A percentile compares a stretch with the other conserved stretches of the same genome.
These are phyloP conservation scores for Dunaliella primolecta DNA, from an alignment of 139 green algal species.

Conservation along the genomic window DNA sequence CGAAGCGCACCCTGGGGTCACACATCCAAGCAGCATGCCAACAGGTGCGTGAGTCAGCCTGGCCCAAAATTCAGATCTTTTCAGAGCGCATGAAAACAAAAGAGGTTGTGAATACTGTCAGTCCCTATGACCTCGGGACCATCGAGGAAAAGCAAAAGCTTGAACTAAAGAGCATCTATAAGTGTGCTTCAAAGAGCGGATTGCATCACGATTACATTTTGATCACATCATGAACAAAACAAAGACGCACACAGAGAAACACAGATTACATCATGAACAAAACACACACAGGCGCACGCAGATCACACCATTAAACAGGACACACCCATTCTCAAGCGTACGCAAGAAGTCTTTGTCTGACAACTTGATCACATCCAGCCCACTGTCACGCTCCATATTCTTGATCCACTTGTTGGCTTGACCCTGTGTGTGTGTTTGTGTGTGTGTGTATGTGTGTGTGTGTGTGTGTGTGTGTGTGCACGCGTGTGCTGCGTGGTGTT, in stretches of 20 bases:
- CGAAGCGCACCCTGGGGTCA: conserved; percentile 37
- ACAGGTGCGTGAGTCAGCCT: not conserved
- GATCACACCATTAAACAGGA: conserved; percentile 10
- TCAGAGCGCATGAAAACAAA: not conserved
- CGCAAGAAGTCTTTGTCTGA: conserved; percentile 73
- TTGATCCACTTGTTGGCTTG: conserved; percentile 84
- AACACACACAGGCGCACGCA: not conserved
- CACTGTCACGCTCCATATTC: conserved; percentile 69
- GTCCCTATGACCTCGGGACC: no score
- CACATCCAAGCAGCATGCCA: not conserved
- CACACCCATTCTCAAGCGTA: conserved; percentile 70
- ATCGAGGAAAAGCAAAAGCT: no score
- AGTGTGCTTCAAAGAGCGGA: no score
- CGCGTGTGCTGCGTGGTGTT: no score
- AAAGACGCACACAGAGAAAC: not conserved
- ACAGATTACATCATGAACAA: no score
- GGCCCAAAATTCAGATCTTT: not conserved
- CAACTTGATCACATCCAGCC: conserved; percentile 79
- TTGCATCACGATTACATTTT: no score
- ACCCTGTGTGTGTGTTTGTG: conserved; percentile 34
- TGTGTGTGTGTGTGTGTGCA: no score
- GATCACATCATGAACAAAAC: no score
- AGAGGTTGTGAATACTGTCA: not conserved
- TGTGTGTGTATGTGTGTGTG: no score
- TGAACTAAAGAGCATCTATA: no score